phyloP scores from a whole-genome alignment of 2,329 filamentous ascomycete genomes.

The Acephala macrosclerotiorum region DNA sequence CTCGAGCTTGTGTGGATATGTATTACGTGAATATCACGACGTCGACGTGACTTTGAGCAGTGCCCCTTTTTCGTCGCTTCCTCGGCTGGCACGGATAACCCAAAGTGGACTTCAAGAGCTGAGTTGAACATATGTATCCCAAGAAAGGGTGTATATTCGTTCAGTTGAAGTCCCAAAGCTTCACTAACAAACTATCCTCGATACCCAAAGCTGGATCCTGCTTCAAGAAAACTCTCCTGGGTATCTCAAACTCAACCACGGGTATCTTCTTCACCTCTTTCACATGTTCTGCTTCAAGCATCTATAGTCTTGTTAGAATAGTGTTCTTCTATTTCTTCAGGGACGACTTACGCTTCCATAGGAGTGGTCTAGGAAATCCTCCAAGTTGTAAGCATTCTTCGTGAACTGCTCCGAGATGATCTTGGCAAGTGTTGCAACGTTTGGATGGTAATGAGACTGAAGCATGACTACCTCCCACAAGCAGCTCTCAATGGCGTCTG shows the following conservation, averaged over 20 bases:
- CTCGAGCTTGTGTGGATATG: not conserved
- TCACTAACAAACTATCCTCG: constrained; percentile 63
- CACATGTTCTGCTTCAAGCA: constrained; percentile 83
- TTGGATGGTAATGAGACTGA: constrained; percentile 94
- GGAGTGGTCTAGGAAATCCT: constrained; percentile 96
- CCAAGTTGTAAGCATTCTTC: constrained; percentile 92
- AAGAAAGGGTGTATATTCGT: not conserved
- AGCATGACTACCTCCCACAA: constrained; percentile 94
- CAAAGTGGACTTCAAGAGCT: not conserved
- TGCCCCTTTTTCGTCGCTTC: constrained; percentile 9
- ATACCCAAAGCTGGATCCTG: constrained; percentile 55
- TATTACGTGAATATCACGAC: not conserved
- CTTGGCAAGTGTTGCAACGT: constrained; percentile 91
- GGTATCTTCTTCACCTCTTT: constrained; percentile 87
- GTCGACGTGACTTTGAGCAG: not conserved
- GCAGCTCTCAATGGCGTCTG: constrained; percentile 87
- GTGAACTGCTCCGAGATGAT: constrained; percentile 98
- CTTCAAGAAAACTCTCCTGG: constrained; percentile 52
- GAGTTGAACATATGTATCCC: not conserved
- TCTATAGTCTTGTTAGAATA: constrained; percentile 56
- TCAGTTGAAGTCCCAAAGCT: constrained; percentile 64
- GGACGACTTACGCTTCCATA: constrained; percentile 74
- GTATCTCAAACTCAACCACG: constrained; percentile 93
- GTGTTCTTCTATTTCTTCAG: not conserved
- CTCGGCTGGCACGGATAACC: not conserved